Conservation (phyloP, 2,329 filamentous ascomycete species). For the Diplodia scrobiculata region DNA sequence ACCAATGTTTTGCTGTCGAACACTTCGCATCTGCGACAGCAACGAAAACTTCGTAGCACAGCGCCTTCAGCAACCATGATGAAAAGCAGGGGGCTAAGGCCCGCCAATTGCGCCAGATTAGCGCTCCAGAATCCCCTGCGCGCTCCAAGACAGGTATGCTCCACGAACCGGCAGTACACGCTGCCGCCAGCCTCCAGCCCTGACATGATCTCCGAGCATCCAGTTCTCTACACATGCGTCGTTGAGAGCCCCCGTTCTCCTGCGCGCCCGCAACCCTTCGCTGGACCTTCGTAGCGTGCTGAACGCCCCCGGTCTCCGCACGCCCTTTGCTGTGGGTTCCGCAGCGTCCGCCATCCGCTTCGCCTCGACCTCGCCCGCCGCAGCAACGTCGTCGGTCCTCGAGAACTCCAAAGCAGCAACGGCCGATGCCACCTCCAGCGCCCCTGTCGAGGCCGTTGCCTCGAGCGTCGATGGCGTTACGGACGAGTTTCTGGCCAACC, state of each 20-base stretch:
- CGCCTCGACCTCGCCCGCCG: conserved; percentile 29
- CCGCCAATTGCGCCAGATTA: conserved; percentile 33
- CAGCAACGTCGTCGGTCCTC: conserved; percentile 28
- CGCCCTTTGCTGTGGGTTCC: conserved; percentile 4
- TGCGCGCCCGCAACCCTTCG: conserved; percentile 9
- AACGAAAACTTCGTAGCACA: conserved; percentile 17
- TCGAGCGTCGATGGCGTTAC: conserved; percentile 11
- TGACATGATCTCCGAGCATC: background rate
- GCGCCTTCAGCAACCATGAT: conserved; percentile 48
- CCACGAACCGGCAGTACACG: background rate
- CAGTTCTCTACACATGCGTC: conserved; percentile 27
- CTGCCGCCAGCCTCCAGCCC: background rate
- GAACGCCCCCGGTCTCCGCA: background rate
- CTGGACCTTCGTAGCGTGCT: conserved; percentile 8
- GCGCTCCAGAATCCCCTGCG: conserved; percentile 12
- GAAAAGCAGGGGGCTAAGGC: conserved; percentile 52
- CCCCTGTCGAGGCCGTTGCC: conserved; percentile 16
- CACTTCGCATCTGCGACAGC: conserved; percentile 11
- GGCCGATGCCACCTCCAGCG: conserved; percentile 10
- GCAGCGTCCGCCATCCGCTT: conserved; percentile 20
- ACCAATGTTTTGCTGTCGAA: conserved; percentile 26
- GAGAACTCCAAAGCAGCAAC: conserved; percentile 29
- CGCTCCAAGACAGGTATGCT: conserved; percentile 27
- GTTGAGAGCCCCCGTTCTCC: background rate
- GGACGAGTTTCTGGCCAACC: conserved; percentile 34